phyloP scores from a whole-genome alignment of 257 asterid species.

The Coffea canephora region DNA sequence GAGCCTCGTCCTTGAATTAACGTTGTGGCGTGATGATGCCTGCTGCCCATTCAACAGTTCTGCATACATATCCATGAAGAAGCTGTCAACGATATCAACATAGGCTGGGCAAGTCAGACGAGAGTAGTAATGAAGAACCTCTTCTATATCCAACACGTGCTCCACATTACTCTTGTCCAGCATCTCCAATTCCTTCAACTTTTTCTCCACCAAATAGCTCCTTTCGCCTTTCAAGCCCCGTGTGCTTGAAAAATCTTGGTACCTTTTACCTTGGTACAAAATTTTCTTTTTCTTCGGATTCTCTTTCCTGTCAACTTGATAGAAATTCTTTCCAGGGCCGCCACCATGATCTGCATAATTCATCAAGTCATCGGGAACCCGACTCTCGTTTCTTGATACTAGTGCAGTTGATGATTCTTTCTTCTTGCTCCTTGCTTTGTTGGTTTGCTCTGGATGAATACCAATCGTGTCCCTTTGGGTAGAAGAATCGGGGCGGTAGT shows the following conservation, averaged over 20 bases:
- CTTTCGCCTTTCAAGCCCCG: slow-evolving; percentile 11
- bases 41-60: slow-evolving; percentile 22
- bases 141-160: slow-evolving; percentile 36
- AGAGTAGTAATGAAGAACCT: slow-evolving; percentile 35
- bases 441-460: background rate
- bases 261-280: slow-evolving; percentile 22
- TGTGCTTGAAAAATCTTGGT: background rate
- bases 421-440: slow-evolving; percentile 3
- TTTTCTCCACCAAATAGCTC: slow-evolving; percentile 28
- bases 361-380: background rate
- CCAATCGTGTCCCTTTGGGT: slow-evolving; percentile 1
- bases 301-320: slow-evolving; percentile 3
- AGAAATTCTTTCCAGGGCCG: background rate
- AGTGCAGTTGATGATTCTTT: background rate
- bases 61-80: slow-evolving; percentile 46
- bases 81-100: slow-evolving; percentile 53
- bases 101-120: slow-evolving; percentile 45
- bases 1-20: slow-evolving; percentile 11
- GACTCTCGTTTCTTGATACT: slow-evolving; percentile 8
- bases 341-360: background rate
- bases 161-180: slow-evolving; percentile 32
- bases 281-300: slow-evolving; percentile 17
- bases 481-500: background rate
- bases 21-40: background rate
- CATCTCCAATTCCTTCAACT: slow-evolving; percentile 37